Evolutionary conservation across 2,329 filamentous ascomycete species (phyloP), one percentile per base, ranked within the genome.

Genomic region (Dactylellina cionopaga): DNA sequence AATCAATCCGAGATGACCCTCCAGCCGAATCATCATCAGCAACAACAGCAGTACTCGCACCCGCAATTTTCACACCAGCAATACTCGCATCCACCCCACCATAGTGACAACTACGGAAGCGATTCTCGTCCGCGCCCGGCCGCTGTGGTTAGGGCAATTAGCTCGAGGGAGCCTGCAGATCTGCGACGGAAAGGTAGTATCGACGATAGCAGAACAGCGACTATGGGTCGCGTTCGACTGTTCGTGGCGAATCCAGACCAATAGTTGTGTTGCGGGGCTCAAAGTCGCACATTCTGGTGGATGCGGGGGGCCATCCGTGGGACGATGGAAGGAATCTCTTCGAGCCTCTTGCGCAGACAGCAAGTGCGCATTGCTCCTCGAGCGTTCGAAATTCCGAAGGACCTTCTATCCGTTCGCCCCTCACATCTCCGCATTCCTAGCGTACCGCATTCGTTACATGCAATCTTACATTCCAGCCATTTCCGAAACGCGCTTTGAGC

Each of bases 231-330:
- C 25, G 88, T 88, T 51, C 86, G 91, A 74, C 84, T 96, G 68
- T 95, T 91, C 80, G 92, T 96, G 78, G 92, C 92, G 77, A 96
- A 96, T 80, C 92, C 92, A 15, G 92, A 95, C 47, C 68, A 72
- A 59, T 52, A 46, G 10, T 19, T 24, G 31, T 24, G 31, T 10
- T 17, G 19, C 19, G 51, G 22, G 19, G 10, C 2, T 19, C 17
- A n/a, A n/a, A n/a, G n/a, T 27, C 24, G 13, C 9, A 1, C 24
- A 29, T 29, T 25, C 17, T 49, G 24, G 4, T 29, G 11, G 3
- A 13, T 10, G 33, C 15, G 11, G 33, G 33, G 33, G 15, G 33
- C 3, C 11, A 37, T 37, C 15, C 15, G 11, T 37, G 11, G 11
- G 11, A 13, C 15, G 11, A 13, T 15, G 33, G 9, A 17, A 43